Conservation (phyloP, 2,329 filamentous ascomycete genomes). For the Coniochaeta ligniaria region DNA sequence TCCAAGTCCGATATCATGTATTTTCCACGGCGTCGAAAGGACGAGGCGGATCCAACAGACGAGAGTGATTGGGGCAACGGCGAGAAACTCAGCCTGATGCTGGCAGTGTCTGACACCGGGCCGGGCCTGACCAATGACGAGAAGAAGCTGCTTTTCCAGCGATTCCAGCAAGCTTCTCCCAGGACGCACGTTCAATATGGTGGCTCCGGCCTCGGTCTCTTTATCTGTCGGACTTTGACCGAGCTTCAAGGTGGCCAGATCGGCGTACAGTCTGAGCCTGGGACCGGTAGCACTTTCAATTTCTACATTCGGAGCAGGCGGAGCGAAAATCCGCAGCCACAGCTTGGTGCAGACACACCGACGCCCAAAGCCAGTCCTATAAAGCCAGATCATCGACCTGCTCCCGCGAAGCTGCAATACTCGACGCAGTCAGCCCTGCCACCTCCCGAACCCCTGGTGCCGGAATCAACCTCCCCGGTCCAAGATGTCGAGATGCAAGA, state of each 20-base stretch:
- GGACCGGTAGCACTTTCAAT: slow-evolving; percentile 65
- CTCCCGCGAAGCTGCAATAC: background rate
- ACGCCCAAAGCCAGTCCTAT: slow-evolving; percentile 27
- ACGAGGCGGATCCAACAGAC: slow-evolving; percentile 38
- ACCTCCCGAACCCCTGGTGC: slow-evolving; percentile 26
- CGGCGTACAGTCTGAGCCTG: slow-evolving; percentile 60
- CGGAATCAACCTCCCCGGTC: slow-evolving; percentile 19
- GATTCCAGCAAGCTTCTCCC: slow-evolving; percentile 72
- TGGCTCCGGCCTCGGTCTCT: slow-evolving; percentile 68
- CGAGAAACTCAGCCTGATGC: slow-evolving; percentile 64
- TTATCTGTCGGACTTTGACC: slow-evolving; percentile 69
- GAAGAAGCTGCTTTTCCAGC: slow-evolving; percentile 66
- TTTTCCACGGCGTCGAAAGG: slow-evolving; percentile 35
- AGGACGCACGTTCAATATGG: slow-evolving; percentile 73
- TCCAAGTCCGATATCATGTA: slow-evolving; percentile 35
- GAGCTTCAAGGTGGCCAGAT: slow-evolving; percentile 75
- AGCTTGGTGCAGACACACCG: background rate
- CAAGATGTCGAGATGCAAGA: slow-evolving; percentile 9
- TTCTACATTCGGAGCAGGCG: slow-evolving; percentile 68
- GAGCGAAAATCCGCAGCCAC: slow-evolving; percentile 12
- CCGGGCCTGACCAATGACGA: slow-evolving; percentile 63
- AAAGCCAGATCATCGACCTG: background rate
- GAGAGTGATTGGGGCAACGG: slow-evolving; percentile 64
- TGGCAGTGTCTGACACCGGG: slow-evolving; percentile 66
- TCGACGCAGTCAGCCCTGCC: slow-evolving; percentile 15